Percentiles rank a stretch among this genome's conserved stretches.
Evolutionary conservation across 208 protist species (phyloP).

Genomic region (Wallacemonas sp.): DNA sequence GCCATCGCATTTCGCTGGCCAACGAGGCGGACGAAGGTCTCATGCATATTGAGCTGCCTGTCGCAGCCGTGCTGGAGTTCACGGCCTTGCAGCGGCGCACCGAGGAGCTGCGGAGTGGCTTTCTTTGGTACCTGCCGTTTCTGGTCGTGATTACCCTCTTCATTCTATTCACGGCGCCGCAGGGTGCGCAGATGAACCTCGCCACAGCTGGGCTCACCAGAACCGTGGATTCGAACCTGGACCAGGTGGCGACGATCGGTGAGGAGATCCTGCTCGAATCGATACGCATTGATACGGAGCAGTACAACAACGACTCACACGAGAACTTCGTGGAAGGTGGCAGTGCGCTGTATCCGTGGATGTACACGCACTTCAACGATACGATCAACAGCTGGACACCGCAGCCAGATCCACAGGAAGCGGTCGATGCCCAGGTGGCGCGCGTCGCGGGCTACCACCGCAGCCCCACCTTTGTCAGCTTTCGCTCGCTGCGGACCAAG

Average conservation of each 20-base stretch:
- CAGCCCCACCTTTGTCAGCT: constrained; percentile 17
- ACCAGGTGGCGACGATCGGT: background rate
- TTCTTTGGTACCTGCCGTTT: constrained; percentile 26
- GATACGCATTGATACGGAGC: constrained; percentile 39
- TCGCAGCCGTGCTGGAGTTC: constrained; percentile 24
- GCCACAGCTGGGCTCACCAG: constrained; percentile 14
- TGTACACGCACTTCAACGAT: constrained; percentile 39
- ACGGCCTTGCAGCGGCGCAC: constrained; percentile 22
- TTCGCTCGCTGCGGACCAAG: constrained; percentile 24
- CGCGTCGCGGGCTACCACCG: constrained; percentile 16
- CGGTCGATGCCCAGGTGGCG: constrained; percentile 24
- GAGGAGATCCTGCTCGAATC: constrained; percentile 26
- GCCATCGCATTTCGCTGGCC: constrained; percentile 4
- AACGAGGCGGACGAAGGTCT: constrained; percentile 16
- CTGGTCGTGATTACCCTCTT: constrained; percentile 29
- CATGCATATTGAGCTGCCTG: constrained; percentile 27
- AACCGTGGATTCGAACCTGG: constrained; percentile 8
- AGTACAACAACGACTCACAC: constrained; percentile 2
- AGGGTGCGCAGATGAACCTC: constrained; percentile 7
- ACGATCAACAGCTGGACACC: constrained; percentile 27
- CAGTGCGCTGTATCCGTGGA: constrained; percentile 28
- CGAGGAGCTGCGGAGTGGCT: constrained; percentile 21
- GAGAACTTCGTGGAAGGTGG: constrained; percentile 27
- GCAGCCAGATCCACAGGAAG: constrained; percentile 14
- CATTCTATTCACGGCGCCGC: constrained; percentile 7